Percentiles rank a stretch among this genome's conserved stretches.
Conservation (phyloP, 2,329 filamentous ascomycete genomes). For the Alternaria conjuncta region DNA sequence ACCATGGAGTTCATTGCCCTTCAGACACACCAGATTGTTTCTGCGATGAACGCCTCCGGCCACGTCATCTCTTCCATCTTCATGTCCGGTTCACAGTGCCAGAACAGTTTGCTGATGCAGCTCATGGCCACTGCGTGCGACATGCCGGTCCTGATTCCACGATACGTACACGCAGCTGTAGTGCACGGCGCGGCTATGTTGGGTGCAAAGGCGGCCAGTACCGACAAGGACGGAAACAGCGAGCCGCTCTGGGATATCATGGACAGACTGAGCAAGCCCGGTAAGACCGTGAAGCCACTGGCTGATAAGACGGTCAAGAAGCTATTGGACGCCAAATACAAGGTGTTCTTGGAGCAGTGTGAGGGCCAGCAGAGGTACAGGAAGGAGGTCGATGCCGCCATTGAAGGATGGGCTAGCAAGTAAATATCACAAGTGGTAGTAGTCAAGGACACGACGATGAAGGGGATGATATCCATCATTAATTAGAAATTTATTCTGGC, state of each 20-base stretch:
- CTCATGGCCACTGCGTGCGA: slow-evolving; percentile 88
- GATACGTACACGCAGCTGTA: slow-evolving; percentile 93
- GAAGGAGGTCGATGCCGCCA: slow-evolving; percentile 71
- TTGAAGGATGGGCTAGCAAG: slow-evolving; percentile 40
- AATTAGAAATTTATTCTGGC: slow-evolving; percentile 8
- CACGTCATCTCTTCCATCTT: slow-evolving; percentile 92
- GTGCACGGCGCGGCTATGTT: slow-evolving; percentile 99
- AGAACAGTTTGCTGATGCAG: slow-evolving; percentile 90
- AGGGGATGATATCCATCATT: background rate
- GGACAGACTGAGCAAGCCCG: slow-evolving; percentile 96
- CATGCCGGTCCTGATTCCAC: slow-evolving; percentile 91
- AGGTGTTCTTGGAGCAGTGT: slow-evolving; percentile 94
- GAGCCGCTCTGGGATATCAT: slow-evolving; percentile 96
- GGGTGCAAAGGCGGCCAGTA: slow-evolving; percentile 93
- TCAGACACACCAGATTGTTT: slow-evolving; percentile 94
- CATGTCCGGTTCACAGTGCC: slow-evolving; percentile 98
- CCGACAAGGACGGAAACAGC: slow-evolving; percentile 75
- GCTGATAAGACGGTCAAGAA: slow-evolving; percentile 75
- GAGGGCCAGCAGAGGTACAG: slow-evolving; percentile 84
- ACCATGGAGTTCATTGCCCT: slow-evolving; percentile 98
- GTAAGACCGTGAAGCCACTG: slow-evolving; percentile 79
- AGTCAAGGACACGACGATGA: background rate
- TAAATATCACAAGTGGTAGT: background rate
- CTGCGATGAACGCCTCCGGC: slow-evolving; percentile 89
- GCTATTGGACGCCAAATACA: slow-evolving; percentile 86